Evolutionary conservation across 129 eudicot species (phyloP), one percentile per base, ranked within the genome.

Genomic region (Kitagawia praeruptora): DNA sequence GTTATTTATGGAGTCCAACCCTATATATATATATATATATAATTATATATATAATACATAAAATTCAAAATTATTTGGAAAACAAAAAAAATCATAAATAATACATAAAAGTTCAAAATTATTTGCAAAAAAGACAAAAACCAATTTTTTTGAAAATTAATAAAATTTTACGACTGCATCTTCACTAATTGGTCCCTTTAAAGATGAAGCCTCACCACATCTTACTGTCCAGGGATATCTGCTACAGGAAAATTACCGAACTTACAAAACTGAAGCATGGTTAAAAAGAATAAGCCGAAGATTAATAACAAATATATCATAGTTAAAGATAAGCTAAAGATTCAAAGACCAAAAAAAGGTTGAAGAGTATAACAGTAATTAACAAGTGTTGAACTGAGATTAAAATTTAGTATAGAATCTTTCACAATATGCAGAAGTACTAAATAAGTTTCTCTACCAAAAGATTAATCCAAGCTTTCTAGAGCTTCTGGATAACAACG

Each of bases 401-500:
- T 40, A 41, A 72, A 40, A 19, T 71, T 39, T 71, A 61, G 69
- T 61, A 61, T 25, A 61, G 15, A 67, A 67, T 25, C 39, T 64
- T 27, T 64, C 71, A 64, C 39, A 54, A 34, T 39, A 54, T 21
- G 34, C 34, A n/a, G 10, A 54, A 56, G 19, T 56, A 31, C 28
- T 12, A 15, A 13, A 73, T 44, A 41, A 73, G 54, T 74, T 75
- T 75, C 40, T 70, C 40, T 78, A 75, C 71, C 73, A 82, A 71
- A 44, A 44, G 34, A 73, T 12, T 10, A 44, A 73, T 10, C 19
- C 19, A 23, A 42, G 75, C 76, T 77, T 72, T 56, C 80, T 91
- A 93, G 72, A 91, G 88, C 77, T 88, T 94, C 91, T 94, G 98
- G 82, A 94, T 89, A 19, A 94, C 89, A 47, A 94, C 97, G 0